Percentiles rank a stretch among this genome's conserved stretches.
phyloP scores from a whole-genome alignment of 208 protist species.

The Angomonas ambiguus region DNA sequence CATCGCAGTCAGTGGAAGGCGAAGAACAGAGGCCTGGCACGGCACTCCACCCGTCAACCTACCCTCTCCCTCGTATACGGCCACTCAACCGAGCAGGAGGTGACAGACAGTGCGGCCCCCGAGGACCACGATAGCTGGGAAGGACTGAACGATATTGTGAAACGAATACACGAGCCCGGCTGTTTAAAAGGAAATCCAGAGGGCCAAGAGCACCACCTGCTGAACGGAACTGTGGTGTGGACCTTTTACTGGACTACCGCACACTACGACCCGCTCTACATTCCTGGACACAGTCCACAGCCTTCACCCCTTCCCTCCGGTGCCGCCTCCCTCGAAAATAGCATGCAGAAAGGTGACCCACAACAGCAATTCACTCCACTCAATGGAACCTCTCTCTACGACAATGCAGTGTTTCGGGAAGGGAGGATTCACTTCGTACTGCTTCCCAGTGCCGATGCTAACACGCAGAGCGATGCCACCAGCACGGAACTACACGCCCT shows the following conservation, averaged over 20 bases:
- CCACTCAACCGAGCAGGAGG: not conserved
- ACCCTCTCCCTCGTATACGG: not conserved
- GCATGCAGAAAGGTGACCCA: not conserved
- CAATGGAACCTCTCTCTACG: not conserved
- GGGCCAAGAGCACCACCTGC: not conserved
- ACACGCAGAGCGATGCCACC: not conserved
- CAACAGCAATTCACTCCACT: not conserved
- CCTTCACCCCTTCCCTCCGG: not conserved
- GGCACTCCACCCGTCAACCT: slow-evolving; percentile 1
- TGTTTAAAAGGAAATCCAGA: not conserved
- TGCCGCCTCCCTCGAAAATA: not conserved
- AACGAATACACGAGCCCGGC: not conserved
- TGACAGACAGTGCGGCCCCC: not conserved
- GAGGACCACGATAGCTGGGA: not conserved
- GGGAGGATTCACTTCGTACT: slow-evolving; percentile 6
- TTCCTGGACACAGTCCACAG: not conserved
- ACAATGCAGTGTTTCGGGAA: not conserved
- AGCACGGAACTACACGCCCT: not conserved
- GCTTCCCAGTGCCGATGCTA: slow-evolving; percentile 1
- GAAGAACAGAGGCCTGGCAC: not conserved
- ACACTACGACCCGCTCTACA: slow-evolving; percentile 5
- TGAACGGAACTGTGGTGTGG: slow-evolving; percentile 5
- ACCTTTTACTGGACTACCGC: slow-evolving; percentile 10
- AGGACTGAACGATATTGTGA: not conserved
- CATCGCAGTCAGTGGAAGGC: slow-evolving; percentile 7